Percentiles rank a stretch among this genome's conserved stretches.
Conservation (phyloP, 306 rosid genomes). For the Elaeagnus macrophylla region DNA sequence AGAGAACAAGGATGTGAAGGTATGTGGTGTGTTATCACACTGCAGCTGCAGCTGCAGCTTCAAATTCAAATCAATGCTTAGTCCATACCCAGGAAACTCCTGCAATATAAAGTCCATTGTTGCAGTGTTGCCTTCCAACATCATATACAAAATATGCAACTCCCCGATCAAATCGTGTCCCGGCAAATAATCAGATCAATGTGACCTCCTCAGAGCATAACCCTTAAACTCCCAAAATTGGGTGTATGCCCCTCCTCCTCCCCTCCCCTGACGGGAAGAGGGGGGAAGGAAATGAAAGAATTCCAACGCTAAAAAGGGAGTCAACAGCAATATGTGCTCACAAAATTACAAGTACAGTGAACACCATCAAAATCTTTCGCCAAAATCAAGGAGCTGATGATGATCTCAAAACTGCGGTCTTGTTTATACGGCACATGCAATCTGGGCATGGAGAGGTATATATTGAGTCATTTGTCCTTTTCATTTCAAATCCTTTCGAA, state of each 20-base stretch:
- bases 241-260: constrained; percentile 46
- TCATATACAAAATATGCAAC: constrained; percentile 32
- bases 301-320: constrained; percentile 30
- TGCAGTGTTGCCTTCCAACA: constrained; percentile 29
- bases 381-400: constrained; percentile 43
- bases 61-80: constrained; percentile 21
- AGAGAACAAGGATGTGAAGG: constrained; percentile 4
- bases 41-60: constrained; percentile 38
- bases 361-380: constrained; percentile 25
- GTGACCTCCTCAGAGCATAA: constrained; percentile 37
- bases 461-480: constrained; percentile 82
- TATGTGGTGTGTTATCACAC: constrained; percentile 18
- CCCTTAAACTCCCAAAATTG: constrained; percentile 34
- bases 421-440: constrained; percentile 84
- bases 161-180: constrained; percentile 34
- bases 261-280: constrained; percentile 33
- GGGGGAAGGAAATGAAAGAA: constrained; percentile 56
- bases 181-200: constrained; percentile 35
- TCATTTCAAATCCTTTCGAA: constrained; percentile 83
- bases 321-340: constrained; percentile 50
- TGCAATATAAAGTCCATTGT: constrained; percentile 23
- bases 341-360: constrained; percentile 31
- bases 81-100: constrained; percentile 25
- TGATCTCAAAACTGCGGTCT: constrained; percentile 45
- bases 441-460: constrained; percentile 97